These are phyloP conservation scores for Boletus bicolor DNA, from an alignment of 768 basidiomycete genomes.

Conservation along the genomic window DNA sequence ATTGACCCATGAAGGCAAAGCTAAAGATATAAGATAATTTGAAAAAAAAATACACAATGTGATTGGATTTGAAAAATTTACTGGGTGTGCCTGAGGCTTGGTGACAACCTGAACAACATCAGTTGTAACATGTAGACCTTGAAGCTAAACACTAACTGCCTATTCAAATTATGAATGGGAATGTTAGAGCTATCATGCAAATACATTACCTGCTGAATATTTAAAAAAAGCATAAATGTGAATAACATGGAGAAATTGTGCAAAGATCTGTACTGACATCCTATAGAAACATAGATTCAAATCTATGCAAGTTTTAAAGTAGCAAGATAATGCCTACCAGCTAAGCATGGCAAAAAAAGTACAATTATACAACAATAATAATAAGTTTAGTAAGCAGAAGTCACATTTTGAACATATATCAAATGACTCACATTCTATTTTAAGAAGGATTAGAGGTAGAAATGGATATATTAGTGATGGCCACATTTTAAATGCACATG, in stretches of 20 bases:
- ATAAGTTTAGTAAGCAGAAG: not conserved
- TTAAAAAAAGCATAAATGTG: too few species aligned
- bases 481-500: not conserved
- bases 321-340: not conserved
- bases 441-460: not conserved
- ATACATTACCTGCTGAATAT: not conserved
- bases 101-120: not conserved
- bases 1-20: fast-evolving
- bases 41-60: not conserved
- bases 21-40: not conserved
- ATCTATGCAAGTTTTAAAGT: not conserved
- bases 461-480: not conserved
- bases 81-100: not conserved
- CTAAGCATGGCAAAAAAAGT: not conserved
- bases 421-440: not conserved
- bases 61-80: not conserved
- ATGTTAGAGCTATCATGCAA: too few species aligned
- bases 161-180: not conserved
- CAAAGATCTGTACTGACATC: not conserved
- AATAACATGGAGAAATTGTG: not conserved
- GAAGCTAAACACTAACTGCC: not conserved
- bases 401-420: not conserved
- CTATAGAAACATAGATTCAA: not conserved
- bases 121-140: not conserved
- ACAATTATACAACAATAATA: not conserved